These are phyloP conservation scores for Monosporozyma yasuniensis DNA, from an alignment of 805 yeast genomes.

Conservation along the genomic window DNA sequence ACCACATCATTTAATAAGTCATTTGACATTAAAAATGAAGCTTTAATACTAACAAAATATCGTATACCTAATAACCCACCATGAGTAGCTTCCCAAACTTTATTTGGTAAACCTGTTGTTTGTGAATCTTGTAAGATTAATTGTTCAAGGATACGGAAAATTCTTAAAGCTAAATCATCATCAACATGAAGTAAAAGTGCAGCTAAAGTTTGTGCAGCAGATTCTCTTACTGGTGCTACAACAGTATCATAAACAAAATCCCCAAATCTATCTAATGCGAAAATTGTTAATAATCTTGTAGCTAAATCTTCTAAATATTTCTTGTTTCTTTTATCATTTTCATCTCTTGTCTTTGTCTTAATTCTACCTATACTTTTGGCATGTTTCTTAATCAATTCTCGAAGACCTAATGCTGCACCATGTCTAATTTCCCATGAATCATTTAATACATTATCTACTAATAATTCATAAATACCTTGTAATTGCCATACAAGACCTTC, in stretches of 20 bases:
- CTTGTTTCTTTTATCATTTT: constrained; percentile 57
- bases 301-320: constrained; percentile 79
- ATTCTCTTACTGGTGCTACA: constrained; percentile 96
- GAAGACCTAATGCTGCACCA: constrained; percentile 86
- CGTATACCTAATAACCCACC: constrained; percentile 94
- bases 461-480: constrained; percentile 81
- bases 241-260: constrained; percentile 97
- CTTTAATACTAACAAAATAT: constrained; percentile 83
- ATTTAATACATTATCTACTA: constrained; percentile 69
- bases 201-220: constrained; percentile 90
- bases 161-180: constrained; percentile 44
- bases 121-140: constrained; percentile 56
- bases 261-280: constrained; percentile 91
- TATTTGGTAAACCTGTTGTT: constrained; percentile 32
- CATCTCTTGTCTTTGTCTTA: constrained; percentile 47
- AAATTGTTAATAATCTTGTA: constrained; percentile 72
- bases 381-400: constrained; percentile 67
- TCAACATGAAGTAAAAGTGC: constrained; percentile 71
- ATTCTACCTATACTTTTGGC: constrained; percentile 82
- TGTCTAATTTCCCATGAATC: constrained; percentile 93
- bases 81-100: constrained; percentile 95
- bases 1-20: constrained; percentile 60
- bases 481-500: constrained; percentile 85
- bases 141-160: constrained; percentile 56
- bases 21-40: constrained; percentile 59